These are phyloP conservation scores for Pulveroboletus sp. DNA, from an alignment of 1,284 basidiomycete species.

Conservation along the genomic window DNA sequence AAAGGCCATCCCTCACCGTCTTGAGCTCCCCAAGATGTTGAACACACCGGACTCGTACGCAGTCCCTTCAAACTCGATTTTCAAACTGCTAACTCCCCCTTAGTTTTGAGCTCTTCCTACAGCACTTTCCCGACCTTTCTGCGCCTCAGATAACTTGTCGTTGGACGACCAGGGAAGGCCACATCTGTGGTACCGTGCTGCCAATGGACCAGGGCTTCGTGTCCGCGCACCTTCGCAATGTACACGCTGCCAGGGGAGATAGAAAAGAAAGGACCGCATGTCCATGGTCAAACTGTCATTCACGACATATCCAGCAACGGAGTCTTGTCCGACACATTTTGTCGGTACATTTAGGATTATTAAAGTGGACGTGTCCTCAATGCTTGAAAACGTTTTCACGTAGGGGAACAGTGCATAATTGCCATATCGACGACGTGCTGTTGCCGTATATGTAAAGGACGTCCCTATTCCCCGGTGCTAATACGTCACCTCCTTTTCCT, in stretches of 20 bases:
- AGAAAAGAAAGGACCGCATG: background rate
- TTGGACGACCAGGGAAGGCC: too few species aligned
- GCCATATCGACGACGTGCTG: background rate
- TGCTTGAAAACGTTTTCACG: conserved; percentile 9
- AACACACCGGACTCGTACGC: too few species aligned
- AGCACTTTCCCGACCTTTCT: too few species aligned
- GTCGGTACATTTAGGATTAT: conserved; percentile 1
- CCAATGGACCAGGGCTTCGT: background rate
- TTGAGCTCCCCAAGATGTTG: too few species aligned
- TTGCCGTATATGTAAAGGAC: background rate
- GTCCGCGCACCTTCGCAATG: conserved; percentile 1
- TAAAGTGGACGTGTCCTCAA: conserved; percentile 15
- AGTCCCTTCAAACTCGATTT: too few species aligned
- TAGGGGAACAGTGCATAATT: conserved; percentile 1
- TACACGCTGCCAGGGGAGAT: background rate
- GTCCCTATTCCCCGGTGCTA: too few species aligned
- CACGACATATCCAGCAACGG: background rate
- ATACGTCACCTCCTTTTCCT: too few species aligned
- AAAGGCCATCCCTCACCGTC: too few species aligned
- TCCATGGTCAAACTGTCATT: conserved; percentile 2
- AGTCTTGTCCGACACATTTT: conserved; percentile 11
- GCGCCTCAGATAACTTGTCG: too few species aligned
- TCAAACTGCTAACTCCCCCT: too few species aligned
- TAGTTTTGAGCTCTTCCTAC: too few species aligned
- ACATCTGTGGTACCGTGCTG: background rate